Base-by-base conservation (phyloP, 148 eudicot species). In the Polygonum aviculare region DNA sequence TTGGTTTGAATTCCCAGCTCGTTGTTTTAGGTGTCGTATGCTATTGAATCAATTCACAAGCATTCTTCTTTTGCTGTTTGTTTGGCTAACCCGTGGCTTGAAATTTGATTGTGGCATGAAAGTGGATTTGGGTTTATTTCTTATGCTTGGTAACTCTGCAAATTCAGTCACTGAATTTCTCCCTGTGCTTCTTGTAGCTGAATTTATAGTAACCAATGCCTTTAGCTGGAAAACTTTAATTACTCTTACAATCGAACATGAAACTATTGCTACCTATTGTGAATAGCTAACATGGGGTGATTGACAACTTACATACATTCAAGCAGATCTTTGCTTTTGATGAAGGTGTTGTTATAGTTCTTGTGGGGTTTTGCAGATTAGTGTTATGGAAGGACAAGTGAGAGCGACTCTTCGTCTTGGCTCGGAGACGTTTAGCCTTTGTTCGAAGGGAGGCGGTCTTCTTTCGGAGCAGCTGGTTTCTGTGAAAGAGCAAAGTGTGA, bases 401-500 rank as follows among this genome's bases (percentile, higher is more conserved):
- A 54, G 0, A n/a, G 60, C 60, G 19, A 54, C 60, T 0, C 7
- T 54, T 7, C 26, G 26, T n/a, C 60, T 54, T 54, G 60, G 60
- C 5, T 54, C 60, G 1, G 60, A 54, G 60, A 54, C 26, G 60
- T 54, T 18, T 54, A 54, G 2, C 0, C 10, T 54, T 21, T n/a
- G 22, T 54, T 54, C 60, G 7, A 54, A 54, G 60, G 60, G 60
- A 54, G 60, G 22, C n/a, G 59, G 60, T 54, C 5, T 4, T 26
- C 88, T 94, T 40, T 94, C 95, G 0, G 85, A 87, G 82, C 92
- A 91, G 77, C 78, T 91, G 76, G 83, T 75, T 75, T 73, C 80
- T 8, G 83, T 90, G 87, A 94, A 94, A 81, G 90, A 82, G 83
- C 85, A 88, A 79, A 88, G 93, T 83, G 92, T 94, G 93, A 69